Conservation (phyloP, 2,329 filamentous ascomycete genomes). For the Leptographium wingfieldii region DNA sequence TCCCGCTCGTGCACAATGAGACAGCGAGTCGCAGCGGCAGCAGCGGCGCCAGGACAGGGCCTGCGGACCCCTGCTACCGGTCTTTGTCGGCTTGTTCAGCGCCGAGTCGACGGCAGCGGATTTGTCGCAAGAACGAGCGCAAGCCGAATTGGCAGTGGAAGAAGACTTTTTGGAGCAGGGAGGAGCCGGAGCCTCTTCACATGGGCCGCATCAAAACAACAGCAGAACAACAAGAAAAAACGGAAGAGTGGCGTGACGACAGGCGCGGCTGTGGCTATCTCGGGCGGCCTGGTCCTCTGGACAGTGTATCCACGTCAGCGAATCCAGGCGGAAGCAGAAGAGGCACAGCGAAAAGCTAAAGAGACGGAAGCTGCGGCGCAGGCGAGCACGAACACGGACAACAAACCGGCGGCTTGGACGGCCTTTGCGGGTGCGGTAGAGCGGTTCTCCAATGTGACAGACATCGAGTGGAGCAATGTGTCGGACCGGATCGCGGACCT, state of each 20-base stretch:
- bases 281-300: not conserved
- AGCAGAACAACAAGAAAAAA: not conserved
- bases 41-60: not conserved
- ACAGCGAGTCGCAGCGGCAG: not conserved
- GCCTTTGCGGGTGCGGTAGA: slow-evolving; percentile 35
- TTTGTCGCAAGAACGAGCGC: not conserved
- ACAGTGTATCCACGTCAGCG: not conserved
- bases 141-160: not conserved
- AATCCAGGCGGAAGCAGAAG: not conserved
- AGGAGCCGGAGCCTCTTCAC: not conserved
- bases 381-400: not conserved
- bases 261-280: not conserved
- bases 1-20: not conserved
- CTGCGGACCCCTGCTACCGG: not conserved
- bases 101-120: not conserved
- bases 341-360: not conserved
- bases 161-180: not conserved
- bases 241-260: not conserved
- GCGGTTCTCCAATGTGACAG: slow-evolving; percentile 38
- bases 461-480: slow-evolving; percentile 41
- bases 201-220: not conserved
- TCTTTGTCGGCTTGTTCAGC: not conserved
- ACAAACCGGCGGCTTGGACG: slow-evolving; percentile 27
- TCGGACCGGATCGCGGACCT: slow-evolving; percentile 52
- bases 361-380: not conserved